Evolutionary conservation across 805 yeast species (phyloP).

Genomic region (Kluyveromyces aestuarii): DNA sequence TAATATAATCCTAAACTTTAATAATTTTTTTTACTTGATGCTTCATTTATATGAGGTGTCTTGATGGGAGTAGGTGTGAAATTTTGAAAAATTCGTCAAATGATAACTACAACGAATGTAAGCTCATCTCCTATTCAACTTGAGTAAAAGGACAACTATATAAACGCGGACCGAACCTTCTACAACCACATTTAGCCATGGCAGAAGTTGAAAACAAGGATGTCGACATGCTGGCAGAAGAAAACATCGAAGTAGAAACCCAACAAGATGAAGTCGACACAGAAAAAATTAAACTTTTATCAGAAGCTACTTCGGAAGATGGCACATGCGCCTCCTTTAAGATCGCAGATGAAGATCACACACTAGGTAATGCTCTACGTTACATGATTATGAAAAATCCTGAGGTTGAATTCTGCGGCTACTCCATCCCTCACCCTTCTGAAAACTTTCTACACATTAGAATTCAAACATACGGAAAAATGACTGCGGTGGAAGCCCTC

Average conservation of each 20-base stretch:
- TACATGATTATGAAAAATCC: slow-evolving; percentile 96
- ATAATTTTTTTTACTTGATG: too few species aligned
- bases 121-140: not conserved
- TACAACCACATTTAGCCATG: not conserved
- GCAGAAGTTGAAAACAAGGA: slow-evolving; percentile 3
- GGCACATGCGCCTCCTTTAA: slow-evolving; percentile 94
- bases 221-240: slow-evolving; percentile 13
- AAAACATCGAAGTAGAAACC: slow-evolving; percentile 8
- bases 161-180: not conserved
- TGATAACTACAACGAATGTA: not conserved
- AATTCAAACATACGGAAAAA: slow-evolving; percentile 82
- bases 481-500: slow-evolving; percentile 86
- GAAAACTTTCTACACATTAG: slow-evolving; percentile 83
- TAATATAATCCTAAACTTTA: too few species aligned
- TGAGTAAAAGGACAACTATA: not conserved
- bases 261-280: slow-evolving; percentile 37
- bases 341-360: slow-evolving; percentile 89
- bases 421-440: slow-evolving; percentile 96
- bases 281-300: slow-evolving; percentile 48
- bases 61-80: not conserved
- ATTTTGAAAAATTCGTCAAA: not conserved
- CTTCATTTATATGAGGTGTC: not conserved
- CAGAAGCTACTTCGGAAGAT: slow-evolving; percentile 87
- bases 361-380: slow-evolving; percentile 88
- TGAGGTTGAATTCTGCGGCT: slow-evolving; percentile 96